Evolutionary conservation across 352 stramenopile species (phyloP).

Genomic region (Pythium plurisporium): DNA sequence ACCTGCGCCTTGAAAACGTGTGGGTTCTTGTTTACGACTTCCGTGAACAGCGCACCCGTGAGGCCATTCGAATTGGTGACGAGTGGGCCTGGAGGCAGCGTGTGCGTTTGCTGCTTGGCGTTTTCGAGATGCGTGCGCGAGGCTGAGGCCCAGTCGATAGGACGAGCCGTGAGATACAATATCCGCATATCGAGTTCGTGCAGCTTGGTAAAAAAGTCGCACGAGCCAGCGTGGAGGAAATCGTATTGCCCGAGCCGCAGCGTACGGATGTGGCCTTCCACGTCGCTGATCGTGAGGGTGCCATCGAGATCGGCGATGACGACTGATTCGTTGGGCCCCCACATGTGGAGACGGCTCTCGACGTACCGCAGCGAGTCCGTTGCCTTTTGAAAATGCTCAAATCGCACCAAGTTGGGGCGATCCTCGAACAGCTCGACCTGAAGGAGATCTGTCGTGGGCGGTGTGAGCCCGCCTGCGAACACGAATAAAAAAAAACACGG

Average conservation of each 20-base stretch:
- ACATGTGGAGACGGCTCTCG: slow-evolving; percentile 69
- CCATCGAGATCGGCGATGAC: slow-evolving; percentile 80
- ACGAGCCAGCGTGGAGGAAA: slow-evolving; percentile 71
- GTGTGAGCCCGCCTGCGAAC: slow-evolving; percentile 40
- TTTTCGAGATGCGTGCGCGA: slow-evolving; percentile 75
- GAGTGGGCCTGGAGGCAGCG: slow-evolving; percentile 59
- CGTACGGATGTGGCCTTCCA: slow-evolving; percentile 83
- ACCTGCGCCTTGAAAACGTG: slow-evolving; percentile 82
- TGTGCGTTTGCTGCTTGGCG: slow-evolving; percentile 50
- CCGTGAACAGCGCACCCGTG: slow-evolving; percentile 70
- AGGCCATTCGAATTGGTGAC: slow-evolving; percentile 81
- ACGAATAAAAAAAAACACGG: background rate
- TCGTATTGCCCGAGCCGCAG: slow-evolving; percentile 80
- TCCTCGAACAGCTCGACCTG: slow-evolving; percentile 62
- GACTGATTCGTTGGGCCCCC: slow-evolving; percentile 74
- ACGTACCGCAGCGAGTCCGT: slow-evolving; percentile 70
- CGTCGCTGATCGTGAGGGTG: slow-evolving; percentile 80
- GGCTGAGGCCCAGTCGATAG: slow-evolving; percentile 71
- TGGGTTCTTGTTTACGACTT: slow-evolving; percentile 85
- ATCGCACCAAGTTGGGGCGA: slow-evolving; percentile 60
- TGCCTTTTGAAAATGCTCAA: slow-evolving; percentile 71
- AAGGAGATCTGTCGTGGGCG: slow-evolving; percentile 46
- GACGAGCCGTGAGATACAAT: slow-evolving; percentile 75
- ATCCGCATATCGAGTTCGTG: slow-evolving; percentile 70
- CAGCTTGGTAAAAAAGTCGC: slow-evolving; percentile 79